These are phyloP conservation scores for Tetrahymena thermophila DNA, from an alignment of 73 alveolate species.

Conservation along the genomic window DNA sequence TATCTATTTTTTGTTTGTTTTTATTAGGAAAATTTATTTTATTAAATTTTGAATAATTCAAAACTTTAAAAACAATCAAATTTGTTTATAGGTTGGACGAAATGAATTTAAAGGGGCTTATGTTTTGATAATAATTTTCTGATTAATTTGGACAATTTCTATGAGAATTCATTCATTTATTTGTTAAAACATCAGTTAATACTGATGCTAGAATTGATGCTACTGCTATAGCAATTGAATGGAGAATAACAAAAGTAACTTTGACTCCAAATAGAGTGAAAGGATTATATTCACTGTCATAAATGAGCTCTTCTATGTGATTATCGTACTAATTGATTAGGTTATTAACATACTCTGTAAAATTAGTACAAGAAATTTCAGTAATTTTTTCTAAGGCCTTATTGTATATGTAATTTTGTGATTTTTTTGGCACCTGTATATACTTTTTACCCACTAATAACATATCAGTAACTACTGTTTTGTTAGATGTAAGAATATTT, in stretches of 20 bases:
- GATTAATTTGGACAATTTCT: background rate
- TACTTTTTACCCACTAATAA: background rate
- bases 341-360: background rate
- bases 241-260: background rate
- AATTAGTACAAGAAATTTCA: background rate
- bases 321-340: background rate
- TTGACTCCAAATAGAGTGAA: background rate
- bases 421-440: background rate
- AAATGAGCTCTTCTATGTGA: background rate
- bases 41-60: too few species aligned
- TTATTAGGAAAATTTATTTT: too few species aligned
- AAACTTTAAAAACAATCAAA: too few species aligned
- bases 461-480: background rate
- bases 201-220: background rate
- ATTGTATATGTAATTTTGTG: background rate
- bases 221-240: background rate
- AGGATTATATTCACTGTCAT: background rate
- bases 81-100: too few species aligned
- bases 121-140: too few species aligned
- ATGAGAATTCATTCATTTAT: background rate
- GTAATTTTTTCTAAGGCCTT: background rate
- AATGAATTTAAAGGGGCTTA: too few species aligned
- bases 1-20: too few species aligned
- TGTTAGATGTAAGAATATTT: background rate
- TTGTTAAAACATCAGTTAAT: background rate